A percentile compares a stretch with the other conserved stretches of the same genome.
These are phyloP conservation scores for Microsporum ferrugineum DNA, from an alignment of 2,329 filamentous ascomycete genomes.

Conservation along the genomic window DNA sequence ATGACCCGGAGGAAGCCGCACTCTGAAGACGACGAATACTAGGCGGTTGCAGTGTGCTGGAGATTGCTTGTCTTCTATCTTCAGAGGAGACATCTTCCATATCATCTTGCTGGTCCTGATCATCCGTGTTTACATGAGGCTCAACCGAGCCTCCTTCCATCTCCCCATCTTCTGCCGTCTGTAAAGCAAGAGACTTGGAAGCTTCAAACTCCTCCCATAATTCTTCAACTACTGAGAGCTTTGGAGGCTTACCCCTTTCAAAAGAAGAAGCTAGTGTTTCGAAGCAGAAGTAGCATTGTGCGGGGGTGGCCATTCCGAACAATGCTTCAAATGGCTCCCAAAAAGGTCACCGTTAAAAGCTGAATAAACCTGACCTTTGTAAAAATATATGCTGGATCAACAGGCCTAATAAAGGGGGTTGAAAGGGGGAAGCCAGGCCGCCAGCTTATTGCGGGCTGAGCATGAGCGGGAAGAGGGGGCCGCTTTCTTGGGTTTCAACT, in stretches of 20 bases:
- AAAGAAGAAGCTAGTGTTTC: constrained; percentile 70
- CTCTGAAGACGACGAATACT: constrained; percentile 26
- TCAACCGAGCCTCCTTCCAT: not conserved
- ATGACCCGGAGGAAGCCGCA: constrained; percentile 27
- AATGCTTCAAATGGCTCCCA: too few species aligned
- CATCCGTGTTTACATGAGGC: constrained; percentile 11
- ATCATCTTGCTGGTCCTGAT: constrained; percentile 19
- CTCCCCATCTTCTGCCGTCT: constrained; percentile 18
- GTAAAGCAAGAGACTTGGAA: constrained; percentile 18
- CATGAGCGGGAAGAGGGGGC: not conserved
- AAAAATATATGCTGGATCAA: not conserved
- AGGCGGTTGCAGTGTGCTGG: constrained; percentile 21
- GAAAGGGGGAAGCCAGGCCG: not conserved
- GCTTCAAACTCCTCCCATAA: constrained; percentile 50
- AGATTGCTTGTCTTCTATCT: constrained; percentile 10
- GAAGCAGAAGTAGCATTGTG: constrained; percentile 89
- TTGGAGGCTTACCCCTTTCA: constrained; percentile 54
- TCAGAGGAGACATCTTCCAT: constrained; percentile 9
- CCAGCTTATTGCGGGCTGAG: constrained; percentile 1
- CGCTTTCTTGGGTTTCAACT: not conserved
- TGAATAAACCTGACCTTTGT: not conserved
- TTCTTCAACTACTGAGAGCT: constrained; percentile 56
- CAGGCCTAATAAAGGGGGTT: not conserved
- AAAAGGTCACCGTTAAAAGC: not conserved
- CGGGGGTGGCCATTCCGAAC: constrained; percentile 62